Evolutionary conservation across 2,329 filamentous ascomycete species (phyloP).

Genomic region (Metarhizium anisopliae): DNA sequence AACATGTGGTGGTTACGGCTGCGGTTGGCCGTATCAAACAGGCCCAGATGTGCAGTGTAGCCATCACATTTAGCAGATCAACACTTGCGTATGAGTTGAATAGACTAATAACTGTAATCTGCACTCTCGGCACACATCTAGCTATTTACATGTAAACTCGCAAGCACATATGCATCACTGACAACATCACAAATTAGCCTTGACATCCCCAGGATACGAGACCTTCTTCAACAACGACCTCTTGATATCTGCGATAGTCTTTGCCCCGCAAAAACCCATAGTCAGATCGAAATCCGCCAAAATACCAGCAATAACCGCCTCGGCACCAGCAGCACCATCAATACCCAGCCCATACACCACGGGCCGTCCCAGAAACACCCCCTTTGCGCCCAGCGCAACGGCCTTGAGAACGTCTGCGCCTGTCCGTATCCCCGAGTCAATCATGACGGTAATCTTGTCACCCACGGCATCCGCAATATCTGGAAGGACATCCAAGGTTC

Average conservation of each 20-base stretch:
- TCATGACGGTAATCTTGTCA: conserved; percentile 46
- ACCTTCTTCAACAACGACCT: conserved; percentile 22
- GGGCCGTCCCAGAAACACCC: conserved; percentile 34
- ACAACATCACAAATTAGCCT: conserved; percentile 18
- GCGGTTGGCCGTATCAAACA: not conserved
- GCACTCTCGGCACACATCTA: not conserved
- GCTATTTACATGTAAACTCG: not conserved
- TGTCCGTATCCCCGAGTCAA: conserved; percentile 31
- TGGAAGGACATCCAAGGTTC: conserved; percentile 44
- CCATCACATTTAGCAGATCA: not conserved
- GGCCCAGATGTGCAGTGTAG: not conserved
- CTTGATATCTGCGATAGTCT: conserved; percentile 28
- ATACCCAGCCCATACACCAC: conserved; percentile 27
- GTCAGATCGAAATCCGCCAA: conserved; percentile 38
- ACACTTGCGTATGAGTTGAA: not conserved
- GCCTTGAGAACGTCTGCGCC: conserved; percentile 32
- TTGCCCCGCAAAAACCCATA: conserved; percentile 45
- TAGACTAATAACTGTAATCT: not conserved
- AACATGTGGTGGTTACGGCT: not conserved
- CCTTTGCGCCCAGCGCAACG: conserved; percentile 30
- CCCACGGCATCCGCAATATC: conserved; percentile 46
- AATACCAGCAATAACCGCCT: conserved; percentile 38
- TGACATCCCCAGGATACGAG: conserved; percentile 23
- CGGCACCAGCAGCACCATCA: conserved; percentile 38
- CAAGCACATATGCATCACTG: not conserved